These are phyloP conservation scores for Colletotrichum orbiculare DNA, from an alignment of 2,329 filamentous ascomycete genomes.

Conservation along the genomic window DNA sequence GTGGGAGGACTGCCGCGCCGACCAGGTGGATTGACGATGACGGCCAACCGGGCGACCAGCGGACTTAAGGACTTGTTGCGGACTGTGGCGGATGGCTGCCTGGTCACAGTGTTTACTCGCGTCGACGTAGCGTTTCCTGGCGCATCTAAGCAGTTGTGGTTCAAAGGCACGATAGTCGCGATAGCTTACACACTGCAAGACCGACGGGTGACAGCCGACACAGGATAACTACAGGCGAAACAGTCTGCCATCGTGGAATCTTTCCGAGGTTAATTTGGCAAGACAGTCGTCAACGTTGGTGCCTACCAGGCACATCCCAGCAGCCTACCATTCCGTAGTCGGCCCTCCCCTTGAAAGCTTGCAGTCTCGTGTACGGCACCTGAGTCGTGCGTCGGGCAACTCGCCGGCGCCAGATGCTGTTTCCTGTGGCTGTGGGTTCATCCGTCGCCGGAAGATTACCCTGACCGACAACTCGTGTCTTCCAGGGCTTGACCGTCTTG, in stretches of 20 bases:
- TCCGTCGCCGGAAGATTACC: conserved; percentile 4
- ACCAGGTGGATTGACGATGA: neutral
- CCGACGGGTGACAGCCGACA: no score
- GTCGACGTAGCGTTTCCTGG: no score
- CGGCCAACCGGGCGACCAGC: neutral
- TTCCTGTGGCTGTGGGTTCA: conserved; percentile 9
- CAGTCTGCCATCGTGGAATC: no score
- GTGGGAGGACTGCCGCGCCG: no score
- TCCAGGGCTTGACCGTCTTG: conserved; percentile 18
- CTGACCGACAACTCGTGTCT: conserved; percentile 11
- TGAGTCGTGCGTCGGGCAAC: conserved; percentile 26
- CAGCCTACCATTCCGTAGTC: neutral
- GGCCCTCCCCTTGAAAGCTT: neutral
- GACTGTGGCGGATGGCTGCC: no score
- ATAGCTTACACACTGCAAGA: no score
- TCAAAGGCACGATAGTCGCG: no score
- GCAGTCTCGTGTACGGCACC: neutral
- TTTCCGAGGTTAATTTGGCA: no score
- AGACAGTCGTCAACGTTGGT: neutral
- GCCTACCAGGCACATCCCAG: neutral
- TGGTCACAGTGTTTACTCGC: no score
- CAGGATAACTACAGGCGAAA: no score
- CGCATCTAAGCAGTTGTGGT: neutral
- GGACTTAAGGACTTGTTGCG: conserved; percentile 1
- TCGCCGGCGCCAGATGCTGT: no score